Conservation (phyloP, 768 basidiomycete genomes). For the Tricholoma hemisulphureum region DNA sequence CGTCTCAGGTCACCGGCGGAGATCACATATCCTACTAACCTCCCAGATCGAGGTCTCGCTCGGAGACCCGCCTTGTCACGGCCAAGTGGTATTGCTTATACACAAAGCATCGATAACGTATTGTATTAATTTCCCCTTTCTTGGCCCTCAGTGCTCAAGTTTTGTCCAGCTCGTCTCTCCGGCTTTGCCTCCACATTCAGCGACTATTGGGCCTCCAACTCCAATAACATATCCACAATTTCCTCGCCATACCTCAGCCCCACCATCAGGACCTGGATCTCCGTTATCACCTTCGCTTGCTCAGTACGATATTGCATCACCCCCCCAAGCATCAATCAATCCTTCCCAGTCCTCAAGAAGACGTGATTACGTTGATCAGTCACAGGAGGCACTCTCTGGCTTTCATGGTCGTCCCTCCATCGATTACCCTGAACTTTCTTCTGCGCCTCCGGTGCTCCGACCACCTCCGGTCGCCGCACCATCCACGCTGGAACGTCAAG, state of each 20-base stretch:
- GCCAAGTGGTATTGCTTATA: constrained; percentile 42
- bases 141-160: constrained; percentile 7
- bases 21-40: constrained; percentile 29
- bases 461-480: constrained; percentile 80
- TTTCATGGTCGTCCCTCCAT: constrained; percentile 53
- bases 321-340: constrained; percentile 85
- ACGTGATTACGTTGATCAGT: constrained; percentile 80
- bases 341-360: constrained; percentile 68
- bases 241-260: constrained; percentile 36
- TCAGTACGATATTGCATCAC: constrained; percentile 55
- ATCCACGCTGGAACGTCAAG: constrained; percentile 70
- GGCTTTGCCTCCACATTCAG: constrained; percentile 32
- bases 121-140: constrained; percentile 1
- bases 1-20: constrained; percentile 42
- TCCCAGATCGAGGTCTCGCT: constrained; percentile 24
- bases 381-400: constrained; percentile 57
- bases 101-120: constrained; percentile 52
- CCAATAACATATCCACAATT: constrained; percentile 48
- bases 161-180: constrained; percentile 34
- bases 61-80: constrained; percentile 45
- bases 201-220: constrained; percentile 30
- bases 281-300: constrained; percentile 35
- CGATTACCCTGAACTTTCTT: constrained; percentile 76
- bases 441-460: constrained; percentile 55
- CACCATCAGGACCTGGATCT: constrained; percentile 29